phyloP scores from a whole-genome alignment of 1,284 basidiomycete species.

The Rhodotorula sp. region DNA sequence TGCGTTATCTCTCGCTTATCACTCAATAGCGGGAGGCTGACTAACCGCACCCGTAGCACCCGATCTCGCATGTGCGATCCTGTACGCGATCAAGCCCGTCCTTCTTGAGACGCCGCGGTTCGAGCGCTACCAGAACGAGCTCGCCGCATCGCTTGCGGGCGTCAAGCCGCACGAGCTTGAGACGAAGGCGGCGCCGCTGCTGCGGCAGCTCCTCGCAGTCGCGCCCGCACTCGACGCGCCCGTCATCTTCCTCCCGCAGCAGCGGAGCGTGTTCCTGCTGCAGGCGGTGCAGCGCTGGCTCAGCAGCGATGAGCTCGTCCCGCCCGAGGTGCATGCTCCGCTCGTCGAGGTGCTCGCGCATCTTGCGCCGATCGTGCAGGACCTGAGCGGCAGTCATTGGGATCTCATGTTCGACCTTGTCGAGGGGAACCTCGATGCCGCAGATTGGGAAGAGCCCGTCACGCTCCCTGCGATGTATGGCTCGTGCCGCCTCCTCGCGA shows the following conservation, averaged over 20 bases:
- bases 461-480: conserved; percentile 67
- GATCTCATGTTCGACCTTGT: conserved; percentile 87
- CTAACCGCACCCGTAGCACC: conserved; percentile 59
- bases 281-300: conserved; percentile 85
- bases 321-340: conserved; percentile 72
- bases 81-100: conserved; percentile 63
- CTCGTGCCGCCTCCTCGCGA: conserved; percentile 68
- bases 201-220: conserved; percentile 71
- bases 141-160: conserved; percentile 76
- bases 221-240: conserved; percentile 79
- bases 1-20: conserved; percentile 49
- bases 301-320: conserved; percentile 63
- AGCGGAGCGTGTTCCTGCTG: conserved; percentile 83
- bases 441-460: conserved; percentile 62
- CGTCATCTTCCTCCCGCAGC: conserved; percentile 81
- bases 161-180: conserved; percentile 66
- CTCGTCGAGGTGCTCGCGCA: conserved; percentile 74
- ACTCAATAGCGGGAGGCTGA: not conserved
- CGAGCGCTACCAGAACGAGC: conserved; percentile 82
- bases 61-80: conserved; percentile 65
- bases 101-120: conserved; percentile 71
- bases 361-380: conserved; percentile 85
- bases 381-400: conserved; percentile 84
- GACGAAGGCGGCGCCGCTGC: conserved; percentile 66
- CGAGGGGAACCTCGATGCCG: conserved; percentile 84